Evolutionary conservation across 495 filamentous ascomycete genomes (phyloP).

Genomic region (Hypomontagnella submonticulosa): DNA sequence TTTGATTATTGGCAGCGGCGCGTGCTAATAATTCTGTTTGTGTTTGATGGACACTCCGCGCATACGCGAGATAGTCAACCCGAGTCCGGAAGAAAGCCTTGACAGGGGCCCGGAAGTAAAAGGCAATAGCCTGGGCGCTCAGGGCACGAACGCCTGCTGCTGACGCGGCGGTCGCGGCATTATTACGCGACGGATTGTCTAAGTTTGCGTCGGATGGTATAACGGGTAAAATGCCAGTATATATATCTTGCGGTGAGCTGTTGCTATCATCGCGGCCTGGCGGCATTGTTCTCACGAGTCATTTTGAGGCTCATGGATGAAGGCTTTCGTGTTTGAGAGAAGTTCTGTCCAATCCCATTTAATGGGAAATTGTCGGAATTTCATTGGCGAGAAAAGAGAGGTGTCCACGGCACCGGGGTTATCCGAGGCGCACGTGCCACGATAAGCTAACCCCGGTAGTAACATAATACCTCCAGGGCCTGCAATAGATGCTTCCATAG

Average conservation of each 20-base stretch:
- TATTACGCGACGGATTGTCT: conserved; percentile 64
- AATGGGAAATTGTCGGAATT: conserved; percentile 13
- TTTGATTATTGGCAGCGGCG: conserved; percentile 39
- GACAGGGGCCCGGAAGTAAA: conserved; percentile 88
- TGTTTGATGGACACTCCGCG: conserved; percentile 54
- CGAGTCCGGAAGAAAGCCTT: conserved; percentile 90
- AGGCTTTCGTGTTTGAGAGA: conserved; percentile 10
- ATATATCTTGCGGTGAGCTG: conserved; percentile 38
- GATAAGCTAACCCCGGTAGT: too few species aligned
- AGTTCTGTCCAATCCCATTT: too few species aligned
- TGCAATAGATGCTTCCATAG: too few species aligned
- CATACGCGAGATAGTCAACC: conserved; percentile 77
- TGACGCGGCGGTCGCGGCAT: conserved; percentile 78
- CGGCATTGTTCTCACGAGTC: conserved; percentile 45
- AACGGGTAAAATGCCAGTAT: conserved; percentile 52
- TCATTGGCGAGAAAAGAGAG: too few species aligned
- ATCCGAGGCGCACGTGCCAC: not conserved
- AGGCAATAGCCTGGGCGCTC: conserved; percentile 80
- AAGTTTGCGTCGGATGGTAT: conserved; percentile 49
- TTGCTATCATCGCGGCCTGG: conserved; percentile 45
- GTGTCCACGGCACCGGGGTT: too few species aligned
- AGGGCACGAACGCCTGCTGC: conserved; percentile 84
- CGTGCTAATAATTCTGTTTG: conserved; percentile 41
- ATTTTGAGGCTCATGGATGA: conserved; percentile 40
- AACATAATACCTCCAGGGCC: too few species aligned